phyloP scores from a whole-genome alignment of 192 early-diverging fungal genomes.

The Backusella macrospora region DNA sequence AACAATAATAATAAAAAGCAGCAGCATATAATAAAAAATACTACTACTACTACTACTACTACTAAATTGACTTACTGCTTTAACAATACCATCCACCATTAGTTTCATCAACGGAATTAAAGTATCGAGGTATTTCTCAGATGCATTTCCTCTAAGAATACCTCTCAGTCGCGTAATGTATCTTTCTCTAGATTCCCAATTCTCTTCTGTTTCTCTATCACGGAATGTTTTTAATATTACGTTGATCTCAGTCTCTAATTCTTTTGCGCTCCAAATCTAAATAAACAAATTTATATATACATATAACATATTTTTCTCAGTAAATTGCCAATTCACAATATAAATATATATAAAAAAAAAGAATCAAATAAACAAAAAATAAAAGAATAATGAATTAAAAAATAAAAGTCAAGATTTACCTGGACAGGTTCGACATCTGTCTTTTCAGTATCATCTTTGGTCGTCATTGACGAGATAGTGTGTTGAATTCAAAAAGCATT shows the following conservation, averaged over 20 bases:
- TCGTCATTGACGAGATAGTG: slow-evolving; percentile 28
- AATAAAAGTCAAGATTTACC: not conserved
- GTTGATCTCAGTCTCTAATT: slow-evolving; percentile 24
- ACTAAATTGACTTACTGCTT: slow-evolving; percentile 23
- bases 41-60: not conserved
- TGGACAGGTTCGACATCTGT: slow-evolving; percentile 29
- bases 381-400: not conserved
- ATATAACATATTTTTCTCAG: too few relatives aligned
- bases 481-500: slow-evolving; percentile 18
- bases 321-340: not conserved
- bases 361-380: not conserved
- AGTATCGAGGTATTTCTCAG: slow-evolving; percentile 31
- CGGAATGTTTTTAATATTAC: slow-evolving; percentile 27
- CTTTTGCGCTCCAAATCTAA: slow-evolving; percentile 35
- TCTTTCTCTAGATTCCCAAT: slow-evolving; percentile 42
- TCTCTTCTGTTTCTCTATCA: slow-evolving; percentile 41
- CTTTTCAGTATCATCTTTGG: slow-evolving; percentile 20
- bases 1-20: not conserved
- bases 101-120: slow-evolving; percentile 17
- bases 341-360: not conserved
- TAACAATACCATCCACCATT: slow-evolving; percentile 34
- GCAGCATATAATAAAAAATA: not conserved
- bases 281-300: not conserved
- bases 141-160: slow-evolving; percentile 35
- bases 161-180: slow-evolving; percentile 32